These are phyloP conservation scores for Agaricus bisporus DNA, from an alignment of 768 basidiomycete species.

Conservation along the genomic window DNA sequence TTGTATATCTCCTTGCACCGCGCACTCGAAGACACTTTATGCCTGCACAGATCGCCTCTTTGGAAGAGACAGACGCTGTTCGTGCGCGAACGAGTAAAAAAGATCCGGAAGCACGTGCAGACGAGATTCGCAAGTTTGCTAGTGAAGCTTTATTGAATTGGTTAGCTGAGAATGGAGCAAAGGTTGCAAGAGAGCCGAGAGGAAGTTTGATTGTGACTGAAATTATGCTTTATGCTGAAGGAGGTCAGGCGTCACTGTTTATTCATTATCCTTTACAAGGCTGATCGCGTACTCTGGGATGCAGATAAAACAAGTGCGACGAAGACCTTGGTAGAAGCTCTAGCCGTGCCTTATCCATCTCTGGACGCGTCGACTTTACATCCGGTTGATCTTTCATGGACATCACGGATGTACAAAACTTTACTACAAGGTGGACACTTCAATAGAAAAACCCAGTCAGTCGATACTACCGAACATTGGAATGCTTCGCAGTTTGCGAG, in stretches of 20 bases:
- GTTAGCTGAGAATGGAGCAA: constrained; percentile 55
- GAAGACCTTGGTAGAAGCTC: constrained; percentile 50
- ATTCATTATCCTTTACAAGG: neutral
- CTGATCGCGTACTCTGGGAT: neutral
- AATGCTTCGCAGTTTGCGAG: constrained; percentile 54
- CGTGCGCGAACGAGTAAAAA: constrained; percentile 84
- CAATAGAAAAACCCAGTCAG: constrained; percentile 48
- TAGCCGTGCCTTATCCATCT: constrained; percentile 53
- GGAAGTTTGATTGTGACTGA: constrained; percentile 77
- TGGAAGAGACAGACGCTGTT: constrained; percentile 69
- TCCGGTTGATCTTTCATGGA: constrained; percentile 76
- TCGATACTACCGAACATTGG: constrained; percentile 45
- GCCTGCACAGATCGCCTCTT: constrained; percentile 63
- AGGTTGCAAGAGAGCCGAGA: constrained; percentile 66
- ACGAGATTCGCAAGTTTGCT: constrained; percentile 68
- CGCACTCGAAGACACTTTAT: constrained; percentile 85
- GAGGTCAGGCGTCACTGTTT: constrained; percentile 46
- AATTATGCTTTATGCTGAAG: constrained; percentile 79
- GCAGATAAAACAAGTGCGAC: constrained; percentile 71
- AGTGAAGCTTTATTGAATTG: constrained; percentile 72
- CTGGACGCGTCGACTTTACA: constrained; percentile 45
- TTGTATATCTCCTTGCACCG: constrained; percentile 80
- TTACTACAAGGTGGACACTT: constrained; percentile 91
- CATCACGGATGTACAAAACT: constrained; percentile 81
- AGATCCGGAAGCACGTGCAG: constrained; percentile 48